phyloP scores from a whole-genome alignment of 306 rosid genomes.

The Gleditsia sinensis region DNA sequence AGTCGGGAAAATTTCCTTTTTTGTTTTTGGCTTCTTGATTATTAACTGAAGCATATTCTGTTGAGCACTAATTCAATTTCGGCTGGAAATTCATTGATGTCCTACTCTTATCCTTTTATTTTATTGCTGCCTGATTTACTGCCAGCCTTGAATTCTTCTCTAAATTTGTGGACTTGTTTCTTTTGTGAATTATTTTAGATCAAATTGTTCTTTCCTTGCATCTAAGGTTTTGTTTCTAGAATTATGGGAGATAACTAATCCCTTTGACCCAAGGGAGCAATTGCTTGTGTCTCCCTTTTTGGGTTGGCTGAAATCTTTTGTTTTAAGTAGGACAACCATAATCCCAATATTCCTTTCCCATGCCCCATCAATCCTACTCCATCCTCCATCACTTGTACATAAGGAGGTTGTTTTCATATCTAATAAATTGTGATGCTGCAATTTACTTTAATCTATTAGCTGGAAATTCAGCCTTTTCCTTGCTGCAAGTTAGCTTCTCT shows the following conservation, averaged over 20 bases:
- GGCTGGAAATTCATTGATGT: slow-evolving; percentile 1
- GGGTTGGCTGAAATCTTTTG: neutral
- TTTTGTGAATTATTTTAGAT: neutral
- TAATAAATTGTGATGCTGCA: neutral
- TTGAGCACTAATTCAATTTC: slow-evolving; percentile 1
- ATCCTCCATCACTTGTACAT: neutral
- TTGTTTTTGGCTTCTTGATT: neutral
- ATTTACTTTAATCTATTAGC: neutral
- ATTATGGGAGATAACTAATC: neutral
- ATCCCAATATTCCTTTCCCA: neutral
- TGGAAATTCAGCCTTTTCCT: neutral
- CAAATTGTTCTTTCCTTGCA: neutral
- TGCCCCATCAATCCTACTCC: neutral
- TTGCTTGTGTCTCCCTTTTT: neutral
- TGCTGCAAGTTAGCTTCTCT: neutral
- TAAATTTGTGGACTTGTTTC: slow-evolving; percentile 11
- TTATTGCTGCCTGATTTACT: slow-evolving; percentile 16
- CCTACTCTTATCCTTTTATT: neutral
- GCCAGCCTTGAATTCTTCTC: neutral
- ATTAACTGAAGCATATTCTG: neutral
- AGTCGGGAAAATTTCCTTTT: neutral
- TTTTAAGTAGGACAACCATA: neutral
- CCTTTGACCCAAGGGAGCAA: neutral
- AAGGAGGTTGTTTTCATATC: neutral
- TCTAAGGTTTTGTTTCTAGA: neutral